Conservation (phyloP, 176 grass and related monocot species). For the sorghum (Sorghum bicolor) region DNA sequence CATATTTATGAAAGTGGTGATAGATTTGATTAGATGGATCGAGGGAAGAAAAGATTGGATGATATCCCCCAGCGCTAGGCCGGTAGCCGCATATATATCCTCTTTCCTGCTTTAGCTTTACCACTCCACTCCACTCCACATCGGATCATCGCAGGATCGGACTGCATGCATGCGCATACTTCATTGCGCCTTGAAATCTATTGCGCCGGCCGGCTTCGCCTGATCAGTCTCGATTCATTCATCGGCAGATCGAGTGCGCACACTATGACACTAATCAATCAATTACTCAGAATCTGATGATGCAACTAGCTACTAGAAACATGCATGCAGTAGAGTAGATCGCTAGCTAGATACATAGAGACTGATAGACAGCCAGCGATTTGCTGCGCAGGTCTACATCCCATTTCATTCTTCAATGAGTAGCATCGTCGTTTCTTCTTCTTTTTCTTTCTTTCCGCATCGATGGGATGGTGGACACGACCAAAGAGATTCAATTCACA, state of each 20-base stretch:
- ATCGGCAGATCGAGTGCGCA: neutral
- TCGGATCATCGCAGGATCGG: neutral
- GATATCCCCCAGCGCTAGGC: neutral
- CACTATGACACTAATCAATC: neutral
- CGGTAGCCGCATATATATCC: neutral
- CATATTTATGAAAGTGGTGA: neutral
- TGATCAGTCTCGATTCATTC: neutral
- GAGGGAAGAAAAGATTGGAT: neutral
- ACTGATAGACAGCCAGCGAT: neutral
- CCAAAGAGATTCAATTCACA: neutral
- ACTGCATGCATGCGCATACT: neutral
- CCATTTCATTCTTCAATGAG: neutral
- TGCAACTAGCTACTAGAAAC: neutral
- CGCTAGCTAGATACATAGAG: too few relatives aligned
- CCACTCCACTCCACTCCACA: neutral
- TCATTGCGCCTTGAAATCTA: neutral
- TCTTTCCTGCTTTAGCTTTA: neutral
- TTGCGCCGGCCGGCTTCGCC: neutral
- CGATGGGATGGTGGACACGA: neutral
- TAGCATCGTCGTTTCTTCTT: neutral
- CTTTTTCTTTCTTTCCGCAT: neutral
- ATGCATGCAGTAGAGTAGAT: neutral
- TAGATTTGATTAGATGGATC: conserved; percentile 10
- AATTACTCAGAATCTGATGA: neutral
- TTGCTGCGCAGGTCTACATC: neutral